Conservation (phyloP, 345 rosid genomes). For the Salix dunnii region DNA sequence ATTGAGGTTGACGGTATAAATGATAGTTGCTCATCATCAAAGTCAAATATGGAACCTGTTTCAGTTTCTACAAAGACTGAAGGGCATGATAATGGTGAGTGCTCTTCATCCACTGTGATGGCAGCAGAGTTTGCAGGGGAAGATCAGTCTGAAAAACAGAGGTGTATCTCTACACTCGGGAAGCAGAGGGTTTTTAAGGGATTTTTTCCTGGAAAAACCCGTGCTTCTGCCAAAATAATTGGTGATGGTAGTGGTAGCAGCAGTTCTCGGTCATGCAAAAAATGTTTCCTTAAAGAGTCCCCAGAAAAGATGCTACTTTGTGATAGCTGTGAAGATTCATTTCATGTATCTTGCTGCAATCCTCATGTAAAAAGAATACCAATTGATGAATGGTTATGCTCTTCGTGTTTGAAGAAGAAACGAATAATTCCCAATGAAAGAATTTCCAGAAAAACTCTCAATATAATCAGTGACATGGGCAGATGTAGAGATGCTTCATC, state of each 20-base stretch:
- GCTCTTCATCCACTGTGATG: conserved; percentile 57
- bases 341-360: conserved; percentile 72
- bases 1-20: conserved; percentile 51
- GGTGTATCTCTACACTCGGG: conserved; percentile 37
- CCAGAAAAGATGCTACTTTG: conserved; percentile 65
- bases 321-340: conserved; percentile 80
- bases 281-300: conserved; percentile 50
- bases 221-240: conserved; percentile 23
- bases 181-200: conserved; percentile 34
- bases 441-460: conserved; percentile 28
- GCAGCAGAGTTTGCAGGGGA: conserved; percentile 30
- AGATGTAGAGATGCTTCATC: conserved; percentile 35
- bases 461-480: conserved; percentile 28
- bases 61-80: conserved; percentile 44
- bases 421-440: conserved; percentile 31
- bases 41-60: conserved; percentile 48
- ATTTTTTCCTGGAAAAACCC: conserved; percentile 16
- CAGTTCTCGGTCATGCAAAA: conserved; percentile 52
- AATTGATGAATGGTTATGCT: conserved; percentile 75
- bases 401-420: conserved; percentile 62
- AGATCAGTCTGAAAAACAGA: conserved; percentile 39
- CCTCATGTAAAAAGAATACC: conserved; percentile 49
- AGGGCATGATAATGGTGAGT: conserved; percentile 53
- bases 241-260: conserved; percentile 30
- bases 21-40: conserved; percentile 67